These are phyloP conservation scores for Trichocladium antarcticum DNA, from an alignment of 495 filamentous ascomycete species.

Conservation along the genomic window DNA sequence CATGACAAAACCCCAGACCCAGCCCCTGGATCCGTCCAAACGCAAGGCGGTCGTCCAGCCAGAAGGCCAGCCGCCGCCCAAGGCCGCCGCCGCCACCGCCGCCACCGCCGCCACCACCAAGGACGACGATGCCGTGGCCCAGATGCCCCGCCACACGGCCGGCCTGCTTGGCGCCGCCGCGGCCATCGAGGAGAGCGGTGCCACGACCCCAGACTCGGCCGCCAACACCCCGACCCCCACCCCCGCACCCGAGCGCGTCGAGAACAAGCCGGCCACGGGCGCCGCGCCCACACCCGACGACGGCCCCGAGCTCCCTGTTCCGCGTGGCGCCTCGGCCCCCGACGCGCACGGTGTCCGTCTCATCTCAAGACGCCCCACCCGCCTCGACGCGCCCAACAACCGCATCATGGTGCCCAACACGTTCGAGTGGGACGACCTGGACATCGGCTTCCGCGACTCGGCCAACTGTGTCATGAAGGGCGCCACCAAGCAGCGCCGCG, in stretches of 20 bases:
- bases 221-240: constrained; percentile 34
- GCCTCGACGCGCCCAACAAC: constrained; percentile 28
- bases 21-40: constrained; percentile 24
- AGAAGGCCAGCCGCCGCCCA: constrained; percentile 30
- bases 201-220: constrained; percentile 23
- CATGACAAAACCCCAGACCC: constrained; percentile 17
- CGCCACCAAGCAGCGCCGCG: constrained; percentile 29
- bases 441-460: constrained; percentile 43
- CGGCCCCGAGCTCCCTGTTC: constrained; percentile 27
- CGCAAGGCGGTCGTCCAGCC: constrained; percentile 33
- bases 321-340: constrained; percentile 27
- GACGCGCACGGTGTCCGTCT: constrained; percentile 34
- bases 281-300: constrained; percentile 12
- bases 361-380: constrained; percentile 23
- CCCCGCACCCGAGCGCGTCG: constrained; percentile 18
- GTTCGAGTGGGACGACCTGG: constrained; percentile 30
- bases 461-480: constrained; percentile 34
- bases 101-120: constrained; percentile 14
- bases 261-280: constrained; percentile 6
- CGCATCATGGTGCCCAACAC: constrained; percentile 33
- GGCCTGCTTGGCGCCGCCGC: constrained; percentile 35
- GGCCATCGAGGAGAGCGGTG: constrained; percentile 25
- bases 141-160: constrained; percentile 29
- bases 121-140: constrained; percentile 17
- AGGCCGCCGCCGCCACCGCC: constrained; percentile 22